Evolutionary conservation across 805 yeast species (phyloP).

Genomic region (Tetrapisispora fleetii): DNA sequence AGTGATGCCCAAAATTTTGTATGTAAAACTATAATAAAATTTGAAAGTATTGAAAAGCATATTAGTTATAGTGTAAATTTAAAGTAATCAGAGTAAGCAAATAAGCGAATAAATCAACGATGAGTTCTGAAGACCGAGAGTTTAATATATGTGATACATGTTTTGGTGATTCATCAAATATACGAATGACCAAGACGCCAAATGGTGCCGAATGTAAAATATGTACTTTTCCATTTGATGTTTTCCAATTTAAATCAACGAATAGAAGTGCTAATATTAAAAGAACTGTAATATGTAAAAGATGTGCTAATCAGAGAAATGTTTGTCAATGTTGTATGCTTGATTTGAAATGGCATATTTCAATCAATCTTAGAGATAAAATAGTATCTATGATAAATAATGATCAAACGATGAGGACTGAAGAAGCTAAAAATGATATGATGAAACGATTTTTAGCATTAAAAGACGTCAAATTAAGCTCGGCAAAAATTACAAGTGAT

Average conservation of each 20-base stretch:
- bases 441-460: conserved; percentile 49
- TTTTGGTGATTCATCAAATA: conserved; percentile 39
- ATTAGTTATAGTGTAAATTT: no score
- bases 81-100: neutral
- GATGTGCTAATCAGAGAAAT: conserved; percentile 70
- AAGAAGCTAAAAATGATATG: conserved; percentile 42
- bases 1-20: no score
- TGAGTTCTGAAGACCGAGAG: neutral
- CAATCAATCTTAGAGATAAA: conserved; percentile 67
- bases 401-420: conserved; percentile 20
- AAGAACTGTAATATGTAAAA: conserved; percentile 62
- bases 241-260: conserved; percentile 45
- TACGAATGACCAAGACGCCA: conserved; percentile 55
- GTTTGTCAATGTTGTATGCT: conserved; percentile 85
- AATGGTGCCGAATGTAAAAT: conserved; percentile 75
- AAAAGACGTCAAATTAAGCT: conserved; percentile 35
- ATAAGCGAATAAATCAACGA: neutral
- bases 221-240: conserved; percentile 78
- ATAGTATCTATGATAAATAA: conserved; percentile 64
- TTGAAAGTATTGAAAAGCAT: no score
- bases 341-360: conserved; percentile 75
- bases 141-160: conserved; percentile 54
- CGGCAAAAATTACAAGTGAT: conserved; percentile 29
- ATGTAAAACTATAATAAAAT: no score
- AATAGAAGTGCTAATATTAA: conserved; percentile 33